phyloP scores from a whole-genome alignment of 2,329 filamentous ascomycete genomes.

The Whalleya microplaca region DNA sequence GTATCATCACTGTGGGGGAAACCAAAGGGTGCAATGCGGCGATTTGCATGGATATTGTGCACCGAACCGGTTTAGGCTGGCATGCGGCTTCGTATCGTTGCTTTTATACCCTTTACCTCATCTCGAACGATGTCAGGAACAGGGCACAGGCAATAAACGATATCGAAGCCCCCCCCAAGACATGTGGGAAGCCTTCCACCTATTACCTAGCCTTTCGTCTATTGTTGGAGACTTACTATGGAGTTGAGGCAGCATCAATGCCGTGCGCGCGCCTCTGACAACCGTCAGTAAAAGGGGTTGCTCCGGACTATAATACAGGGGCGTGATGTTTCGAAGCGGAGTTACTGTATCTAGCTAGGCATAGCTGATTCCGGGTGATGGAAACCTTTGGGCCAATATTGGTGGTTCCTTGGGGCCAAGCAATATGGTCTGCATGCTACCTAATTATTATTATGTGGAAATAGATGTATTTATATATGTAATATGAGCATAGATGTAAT shows the following conservation, averaged over 20 bases:
- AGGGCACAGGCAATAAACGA: not conserved
- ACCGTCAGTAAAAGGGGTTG: not conserved
- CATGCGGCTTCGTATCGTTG: not conserved
- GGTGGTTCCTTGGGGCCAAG: not conserved
- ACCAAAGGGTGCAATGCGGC: not conserved
- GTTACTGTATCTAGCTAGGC: not conserved
- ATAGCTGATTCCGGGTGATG: not conserved
- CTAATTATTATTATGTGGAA: not conserved
- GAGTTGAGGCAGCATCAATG: not conserved
- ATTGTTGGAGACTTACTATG: not conserved
- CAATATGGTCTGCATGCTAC: not conserved
- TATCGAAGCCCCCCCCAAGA: not conserved
- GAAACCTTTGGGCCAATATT: not conserved
- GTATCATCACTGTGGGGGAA: slow-evolving; percentile 28
- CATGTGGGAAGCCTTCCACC: not conserved
- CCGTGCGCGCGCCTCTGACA: not conserved
- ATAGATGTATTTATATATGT: not conserved
- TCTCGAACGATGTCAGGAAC: not conserved
- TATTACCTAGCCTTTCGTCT: not conserved
- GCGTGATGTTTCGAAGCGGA: not conserved
- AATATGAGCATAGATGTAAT: too few relatives aligned
- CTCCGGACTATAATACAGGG: not conserved
- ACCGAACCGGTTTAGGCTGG: not conserved
- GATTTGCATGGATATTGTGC: not conserved
- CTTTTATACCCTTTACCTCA: not conserved